Evolutionary conservation across 805 yeast species (phyloP).

Genomic region (Sugiyamaella smithiae): DNA sequence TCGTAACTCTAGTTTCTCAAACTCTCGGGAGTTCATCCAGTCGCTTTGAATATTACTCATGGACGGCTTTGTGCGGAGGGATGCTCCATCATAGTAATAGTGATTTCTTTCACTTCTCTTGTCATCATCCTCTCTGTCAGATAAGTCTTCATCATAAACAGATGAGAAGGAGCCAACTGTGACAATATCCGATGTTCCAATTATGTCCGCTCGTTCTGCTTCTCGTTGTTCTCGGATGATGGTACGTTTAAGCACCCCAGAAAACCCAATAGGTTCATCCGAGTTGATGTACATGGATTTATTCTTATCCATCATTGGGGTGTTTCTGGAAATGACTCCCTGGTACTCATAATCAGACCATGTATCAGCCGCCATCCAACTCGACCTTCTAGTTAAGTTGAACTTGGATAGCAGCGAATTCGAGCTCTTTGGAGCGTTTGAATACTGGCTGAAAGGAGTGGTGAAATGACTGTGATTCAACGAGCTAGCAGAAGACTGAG

Average conservation of each 20-base stretch:
- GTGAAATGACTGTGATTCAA: conserved; percentile 5
- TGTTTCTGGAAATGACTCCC: conserved; percentile 12
- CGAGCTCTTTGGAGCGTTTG: background rate
- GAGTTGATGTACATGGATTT: conserved; percentile 7
- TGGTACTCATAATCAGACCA: conserved; percentile 24
- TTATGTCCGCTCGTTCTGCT: conserved; percentile 4
- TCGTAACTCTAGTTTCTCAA: conserved; percentile 49
- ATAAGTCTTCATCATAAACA: conserved; percentile 4
- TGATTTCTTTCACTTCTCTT: background rate
- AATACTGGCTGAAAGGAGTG: conserved; percentile 3
- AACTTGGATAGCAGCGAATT: conserved; percentile 7
- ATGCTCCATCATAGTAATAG: background rate
- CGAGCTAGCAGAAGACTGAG: conserved; percentile 20
- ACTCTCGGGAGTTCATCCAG: background rate
- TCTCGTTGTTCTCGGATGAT: conserved; percentile 26
- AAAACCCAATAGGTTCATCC: conserved; percentile 26
- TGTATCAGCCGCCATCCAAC: conserved; percentile 21
- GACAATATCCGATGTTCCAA: conserved; percentile 7
- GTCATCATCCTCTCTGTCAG: background rate
- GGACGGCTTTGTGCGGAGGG: conserved; percentile 1
- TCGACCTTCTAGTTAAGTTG: conserved; percentile 16
- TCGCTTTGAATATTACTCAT: background rate
- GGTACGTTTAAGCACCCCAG: conserved; percentile 27
- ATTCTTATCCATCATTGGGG: background rate
- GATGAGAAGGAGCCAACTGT: conserved; percentile 7